Evolutionary conservation across 208 protist species (phyloP), one percentile per base, ranked within the genome.

Genomic region (Wallacemonas rigidus): DNA sequence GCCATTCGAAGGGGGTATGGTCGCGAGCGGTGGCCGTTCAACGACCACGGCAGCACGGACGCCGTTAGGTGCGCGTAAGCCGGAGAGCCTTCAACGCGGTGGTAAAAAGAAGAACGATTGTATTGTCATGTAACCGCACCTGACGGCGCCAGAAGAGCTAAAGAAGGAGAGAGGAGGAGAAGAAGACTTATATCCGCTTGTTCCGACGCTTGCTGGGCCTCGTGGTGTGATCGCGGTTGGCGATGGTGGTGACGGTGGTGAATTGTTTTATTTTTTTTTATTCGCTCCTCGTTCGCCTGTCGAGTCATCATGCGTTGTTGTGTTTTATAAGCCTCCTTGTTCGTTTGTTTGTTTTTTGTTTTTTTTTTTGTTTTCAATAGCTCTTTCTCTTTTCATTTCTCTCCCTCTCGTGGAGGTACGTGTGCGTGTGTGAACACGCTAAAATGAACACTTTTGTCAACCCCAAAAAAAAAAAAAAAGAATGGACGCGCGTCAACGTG

Each of bases 381-480:
- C 26, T 0, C 26, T 26, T 26, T 26, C 26, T 26, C 26, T 26
- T 26, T 26, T 1, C 26, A 26, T 26, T 26, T 26, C 26, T 26
- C 26, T 26, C 26, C 26, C 26, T 26, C 26, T 0, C 26, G 26
- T 26, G 26, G 26, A 26, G 26, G 26, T 26, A 26, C 26, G 26
- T 0, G 26, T 26, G 26, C 26, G 26, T 26, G 26, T 26, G 26
- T 26, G 26, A 26, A 26, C 26, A 26, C 26, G 26, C 26, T 26
- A 26, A 26, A 26, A 26, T 26, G 26, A 26, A 26, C 26, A 26
- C 26, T 26, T 26, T 26, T 26, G 0, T 26, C 0, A 26, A 26
- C 26, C 26, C 26, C n/a, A 64, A 5, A 64, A 45, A 64, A 64
- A 64, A 64, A 64, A 15, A 47, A 57, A 64, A 57, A 64, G 26